phyloP scores from a whole-genome alignment of 345 rosid species.

The Lepidium didymum region DNA sequence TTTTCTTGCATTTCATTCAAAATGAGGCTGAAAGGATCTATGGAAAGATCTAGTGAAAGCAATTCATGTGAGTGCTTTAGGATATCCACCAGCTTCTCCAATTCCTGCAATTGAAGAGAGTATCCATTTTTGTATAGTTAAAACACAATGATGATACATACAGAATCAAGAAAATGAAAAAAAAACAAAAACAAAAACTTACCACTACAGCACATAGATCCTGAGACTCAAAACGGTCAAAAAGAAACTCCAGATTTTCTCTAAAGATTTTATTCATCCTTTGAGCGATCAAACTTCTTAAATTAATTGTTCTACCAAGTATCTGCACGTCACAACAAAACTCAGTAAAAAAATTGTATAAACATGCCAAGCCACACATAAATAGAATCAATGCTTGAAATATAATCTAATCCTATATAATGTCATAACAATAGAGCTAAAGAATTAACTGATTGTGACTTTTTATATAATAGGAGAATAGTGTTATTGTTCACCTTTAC shows the following conservation, averaged over 20 bases:
- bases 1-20: slow-evolving; percentile 97
- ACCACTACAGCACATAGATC: slow-evolving; percentile 95
- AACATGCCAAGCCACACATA: slow-evolving; percentile 1
- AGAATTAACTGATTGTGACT: neutral
- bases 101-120: slow-evolving; percentile 53
- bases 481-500: slow-evolving; percentile 56
- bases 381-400: slow-evolving; percentile 4
- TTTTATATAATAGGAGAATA: neutral
- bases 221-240: slow-evolving; percentile 94
- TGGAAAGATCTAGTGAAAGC: slow-evolving; percentile 70
- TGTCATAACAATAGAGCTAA: neutral
- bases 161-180: neutral
- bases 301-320: slow-evolving; percentile 88
- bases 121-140: neutral
- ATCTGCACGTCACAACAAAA: slow-evolving; percentile 40
- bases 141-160: neutral
- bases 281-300: slow-evolving; percentile 84
- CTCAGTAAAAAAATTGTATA: slow-evolving; percentile 17
- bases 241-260: slow-evolving; percentile 93
- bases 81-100: slow-evolving; percentile 76
- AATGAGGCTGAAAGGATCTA: slow-evolving; percentile 81
- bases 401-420: neutral
- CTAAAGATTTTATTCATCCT: slow-evolving; percentile 90
- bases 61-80: slow-evolving; percentile 72
- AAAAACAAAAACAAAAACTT: neutral